A percentile compares a stretch with the other conserved stretches of the same genome.
Conservation (phyloP, 768 basidiomycete genomes). For the Porpolomopsis calyptriformis region DNA sequence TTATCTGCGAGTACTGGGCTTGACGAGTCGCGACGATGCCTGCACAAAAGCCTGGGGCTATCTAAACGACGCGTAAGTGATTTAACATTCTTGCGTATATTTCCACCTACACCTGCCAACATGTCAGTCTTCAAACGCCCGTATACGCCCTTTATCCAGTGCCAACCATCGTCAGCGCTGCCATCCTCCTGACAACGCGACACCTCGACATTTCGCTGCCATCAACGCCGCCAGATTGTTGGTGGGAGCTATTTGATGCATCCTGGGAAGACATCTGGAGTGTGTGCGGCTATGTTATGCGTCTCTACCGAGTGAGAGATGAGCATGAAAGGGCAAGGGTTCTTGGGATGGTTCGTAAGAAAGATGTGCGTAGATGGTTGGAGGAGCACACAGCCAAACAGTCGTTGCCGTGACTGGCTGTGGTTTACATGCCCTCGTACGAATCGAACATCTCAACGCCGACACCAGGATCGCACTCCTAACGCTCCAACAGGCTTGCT, state of each 20-base stretch:
- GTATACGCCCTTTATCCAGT: constrained; percentile 85
- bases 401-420: too few relatives aligned
- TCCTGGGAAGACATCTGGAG: constrained; percentile 82
- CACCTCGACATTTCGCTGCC: constrained; percentile 68
- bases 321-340: constrained; percentile 35
- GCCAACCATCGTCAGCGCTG: constrained; percentile 80
- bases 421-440: too few relatives aligned
- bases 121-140: constrained; percentile 78
- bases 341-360: constrained; percentile 59
- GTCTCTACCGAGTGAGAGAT: constrained; percentile 55
- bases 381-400: constrained; percentile 33
- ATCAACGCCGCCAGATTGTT: constrained; percentile 56
- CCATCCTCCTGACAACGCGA: constrained; percentile 74
- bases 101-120: neutral
- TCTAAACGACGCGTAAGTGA: constrained; percentile 85
- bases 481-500: too few relatives aligned
- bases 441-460: too few relatives aligned
- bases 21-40: constrained; percentile 58
- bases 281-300: constrained; percentile 76
- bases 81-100: neutral
- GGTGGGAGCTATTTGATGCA: constrained; percentile 95
- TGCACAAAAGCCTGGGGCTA: constrained; percentile 86
- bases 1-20: constrained; percentile 83
- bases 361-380: constrained; percentile 74
- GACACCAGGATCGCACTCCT: too few relatives aligned